Base-by-base conservation (phyloP, 495 filamentous ascomycete genomes). In the Astrothelium subdiscretum region DNA sequence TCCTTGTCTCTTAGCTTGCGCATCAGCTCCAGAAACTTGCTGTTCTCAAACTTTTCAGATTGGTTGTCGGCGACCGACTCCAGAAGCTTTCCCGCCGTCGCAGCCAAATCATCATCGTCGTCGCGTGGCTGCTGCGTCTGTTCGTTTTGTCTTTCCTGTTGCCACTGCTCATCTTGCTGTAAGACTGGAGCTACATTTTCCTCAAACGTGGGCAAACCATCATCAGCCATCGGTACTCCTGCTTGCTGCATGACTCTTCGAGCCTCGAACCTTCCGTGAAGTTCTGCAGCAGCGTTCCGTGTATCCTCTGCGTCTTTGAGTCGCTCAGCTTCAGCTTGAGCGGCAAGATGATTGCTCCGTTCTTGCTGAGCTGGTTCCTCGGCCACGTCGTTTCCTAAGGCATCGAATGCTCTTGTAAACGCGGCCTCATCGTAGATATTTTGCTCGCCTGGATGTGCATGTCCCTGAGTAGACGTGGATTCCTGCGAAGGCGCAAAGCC, bases 21-120 rank as follows among this genome's bases (percentile, higher is more conserved):
- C 89, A 94, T 92, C 66, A 94, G 72, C 10, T 80, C 80, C 20
- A 92, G 77, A 67, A 94, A 94, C 61, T 82, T 83, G 71, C 88
- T 91, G 67, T 91, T 79, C 68, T 86, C 81, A 69, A 92, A 92
- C 66, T 94, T 92, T 58, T 82, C 69, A 63, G 77, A 85, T 64
- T 81, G 78, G 59, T 94, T 84, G 64, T 85, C 75, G 32, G 82
- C 77, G 11, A 94, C 79, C 43, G 79, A 85, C n/a, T 89, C 81
- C 3, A 94, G 76, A 3, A 94, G 75, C 54, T 85, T 76, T 22
- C 82, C 87, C 8, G 89, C 89, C 2, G 88, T 90, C 38, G 77
- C 76, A 20, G 87, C 85, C 31, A 92, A 77, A 38, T 85, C 88
- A 66, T 91, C 86, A 5, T 79, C 78, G 63, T 88, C 83, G 29